Percentiles rank a stretch among this genome's conserved stretches.
phyloP scores from a whole-genome alignment of 441 rosid genomes.

The Adansonia rubrostipa region DNA sequence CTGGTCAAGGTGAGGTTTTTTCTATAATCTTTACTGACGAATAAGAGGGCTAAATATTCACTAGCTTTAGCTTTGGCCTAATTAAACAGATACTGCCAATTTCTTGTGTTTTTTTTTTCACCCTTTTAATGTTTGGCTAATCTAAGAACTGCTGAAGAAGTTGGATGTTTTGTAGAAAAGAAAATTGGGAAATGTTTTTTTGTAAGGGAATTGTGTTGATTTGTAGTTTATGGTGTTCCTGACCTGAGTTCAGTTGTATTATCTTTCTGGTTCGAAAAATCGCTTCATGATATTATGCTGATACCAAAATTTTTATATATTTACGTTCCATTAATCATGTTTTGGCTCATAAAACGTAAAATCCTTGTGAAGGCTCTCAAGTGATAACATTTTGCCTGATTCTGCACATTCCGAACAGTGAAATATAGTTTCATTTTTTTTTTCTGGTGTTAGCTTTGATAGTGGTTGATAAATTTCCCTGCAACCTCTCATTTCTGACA shows the following conservation, averaged over 20 bases:
- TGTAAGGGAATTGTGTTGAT: no score
- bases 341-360: neutral
- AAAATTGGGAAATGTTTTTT: neutral
- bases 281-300: neutral
- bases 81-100: neutral
- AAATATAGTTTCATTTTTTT: neutral
- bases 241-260: neutral
- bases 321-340: neutral
- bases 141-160: neutral
- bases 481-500: constrained; percentile 22
- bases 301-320: neutral
- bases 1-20: neutral
- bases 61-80: neutral
- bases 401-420: neutral
- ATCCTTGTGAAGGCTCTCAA: neutral
- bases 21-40: neutral
- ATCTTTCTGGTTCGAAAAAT: neutral
- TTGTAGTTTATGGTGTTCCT: neutral
- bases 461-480: neutral
- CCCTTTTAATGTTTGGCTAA: neutral
- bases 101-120: neutral
- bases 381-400: neutral
- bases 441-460: neutral
- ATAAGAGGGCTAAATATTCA: neutral
- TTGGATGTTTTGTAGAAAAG: neutral